These are phyloP conservation scores for Monilinia vaccinii-corymbosi DNA, from an alignment of 2,329 filamentous ascomycete species.

Conservation along the genomic window DNA sequence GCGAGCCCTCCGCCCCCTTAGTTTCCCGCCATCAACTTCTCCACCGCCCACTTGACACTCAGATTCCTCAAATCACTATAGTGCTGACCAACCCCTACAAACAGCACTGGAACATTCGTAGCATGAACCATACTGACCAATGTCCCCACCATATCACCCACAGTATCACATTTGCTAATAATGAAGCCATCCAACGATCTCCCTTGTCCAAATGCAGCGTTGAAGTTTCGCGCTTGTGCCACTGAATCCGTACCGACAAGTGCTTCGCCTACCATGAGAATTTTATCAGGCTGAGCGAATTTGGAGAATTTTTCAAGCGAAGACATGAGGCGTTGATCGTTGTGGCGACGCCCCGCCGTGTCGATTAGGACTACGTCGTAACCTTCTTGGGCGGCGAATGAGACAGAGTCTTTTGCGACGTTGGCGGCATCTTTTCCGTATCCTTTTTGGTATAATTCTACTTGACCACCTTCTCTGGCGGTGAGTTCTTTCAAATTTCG, in stretches of 20 bases:
- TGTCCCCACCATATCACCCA: slow-evolving; percentile 87
- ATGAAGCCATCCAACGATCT: slow-evolving; percentile 90
- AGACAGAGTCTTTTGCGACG: slow-evolving; percentile 90
- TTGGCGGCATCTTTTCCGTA: slow-evolving; percentile 97
- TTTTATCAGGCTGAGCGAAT: slow-evolving; percentile 93
- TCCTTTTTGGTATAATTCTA: slow-evolving; percentile 92
- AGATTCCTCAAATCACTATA: slow-evolving; percentile 61
- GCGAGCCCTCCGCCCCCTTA: slow-evolving; percentile 7
- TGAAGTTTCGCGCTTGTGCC: slow-evolving; percentile 93
- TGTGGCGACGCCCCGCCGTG: slow-evolving; percentile 88
- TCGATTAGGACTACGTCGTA: slow-evolving; percentile 97
- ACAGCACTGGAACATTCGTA: slow-evolving; percentile 90
- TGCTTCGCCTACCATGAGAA: slow-evolving; percentile 88
- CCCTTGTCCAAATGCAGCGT: slow-evolving; percentile 75
- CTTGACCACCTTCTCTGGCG: slow-evolving; percentile 69
- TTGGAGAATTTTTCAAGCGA: slow-evolving; percentile 96
- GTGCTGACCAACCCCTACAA: slow-evolving; percentile 69
- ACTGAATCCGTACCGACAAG: slow-evolving; percentile 94
- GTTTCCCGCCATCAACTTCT: slow-evolving; percentile 45
- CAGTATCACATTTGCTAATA: slow-evolving; percentile 96
- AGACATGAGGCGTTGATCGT: slow-evolving; percentile 92
- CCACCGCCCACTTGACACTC: slow-evolving; percentile 61
- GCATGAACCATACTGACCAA: slow-evolving; percentile 96
- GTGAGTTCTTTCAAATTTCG: slow-evolving; percentile 86
- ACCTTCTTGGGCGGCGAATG: slow-evolving; percentile 60